Evolutionary conservation across 2,329 filamentous ascomycete species (phyloP), one percentile per base, ranked within the genome.

Genomic region (Colletotrichum theobromicola): DNA sequence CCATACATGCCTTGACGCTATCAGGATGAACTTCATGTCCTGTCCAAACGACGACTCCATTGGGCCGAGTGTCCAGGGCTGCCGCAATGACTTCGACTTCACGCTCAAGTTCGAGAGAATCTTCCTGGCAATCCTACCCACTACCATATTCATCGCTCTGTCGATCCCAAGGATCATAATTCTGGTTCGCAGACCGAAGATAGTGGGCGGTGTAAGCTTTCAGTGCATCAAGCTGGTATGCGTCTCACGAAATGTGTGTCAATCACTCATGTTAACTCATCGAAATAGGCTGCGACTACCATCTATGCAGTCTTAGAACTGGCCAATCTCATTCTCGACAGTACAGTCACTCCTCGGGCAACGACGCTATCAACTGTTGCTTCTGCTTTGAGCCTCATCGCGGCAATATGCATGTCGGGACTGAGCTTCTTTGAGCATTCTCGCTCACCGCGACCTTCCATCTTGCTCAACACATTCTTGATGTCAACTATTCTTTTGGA

Each of bases 61-160:
- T 37, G 84, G 85, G 9, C 85, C 85, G 1, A 76, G 77, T 16
- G 82, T 86, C 32, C 73, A 76, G 7, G 83, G 83, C 37, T 87
- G 85, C 62, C 82, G 85, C 7, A 81, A 78, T 68, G 81, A 85
- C 74, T 87, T 87, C 74, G 85, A 86, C 77, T 86, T 86, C 66
- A 87, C 85, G 13, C 78, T 87, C 68, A 81, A 80, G n/a, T 87
- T 87, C 58, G 84, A 87, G 77, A 80, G 83, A 65, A 77, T 86
- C 16, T 80, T 87, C 61, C 82, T 87, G 55, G 79, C 80, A 5
- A 77, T 86, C 7, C 74, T 83, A 3, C 85, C 85, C 1, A 76
- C 83, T 1, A 70, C 80, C 4, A 53, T 85, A 0, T 84, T 85
- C 63, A 74, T 85, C 24, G 71, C 80, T 10, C 60, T 83, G 4